Base-by-base conservation (phyloP, 2,329 filamentous ascomycete genomes). In the Botryotinia convoluta region DNA sequence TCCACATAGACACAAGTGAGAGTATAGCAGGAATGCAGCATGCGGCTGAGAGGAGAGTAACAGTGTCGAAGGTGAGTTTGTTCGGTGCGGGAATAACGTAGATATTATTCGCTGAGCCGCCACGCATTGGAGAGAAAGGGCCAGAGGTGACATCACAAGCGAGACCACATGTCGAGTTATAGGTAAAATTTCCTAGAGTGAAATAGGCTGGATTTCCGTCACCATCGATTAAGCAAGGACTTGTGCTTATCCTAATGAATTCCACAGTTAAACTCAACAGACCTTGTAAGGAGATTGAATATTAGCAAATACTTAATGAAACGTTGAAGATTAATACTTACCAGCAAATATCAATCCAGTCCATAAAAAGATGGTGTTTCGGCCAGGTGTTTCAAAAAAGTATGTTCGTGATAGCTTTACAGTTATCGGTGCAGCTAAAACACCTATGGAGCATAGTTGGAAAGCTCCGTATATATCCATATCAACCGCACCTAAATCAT, bases 381-480 rank as follows among this genome's bases (percentile, higher is more conserved):
- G 84, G 3, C 89, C 90, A 0, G 87, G 88, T 35, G 87, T 86
- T 70, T 88, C 84, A 78, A 91, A 69, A 42, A 69, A 92, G 78
- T 92, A 92, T 0, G 90, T 92, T 26, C 82, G 82, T 1, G 90
- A 92, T 61, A 90, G 80, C 74, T 86, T 85, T 35, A 90, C 89
- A 0, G 89, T 91, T 0, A 89, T 84, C 0, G 90, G 90, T 6
- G 88, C 90, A 1, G 89, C 88, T 6, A 92, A 77, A 26, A 92
- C 89, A 20, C 89, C 90, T 54, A 92, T 89, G 0, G 90, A 85
- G 74, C 90, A 92, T 0, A 92, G 79, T 76, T 92, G 90, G 75
- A 92, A 91, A 14, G 89, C 89, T 1, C 90, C 90, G 73, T 87
- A 92, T 5, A 92, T 83, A 76, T 92, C 90, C 86, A 92, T 88